phyloP scores from a whole-genome alignment of 2,329 filamentous ascomycete species.

The Biscogniauxia mediterranea region DNA sequence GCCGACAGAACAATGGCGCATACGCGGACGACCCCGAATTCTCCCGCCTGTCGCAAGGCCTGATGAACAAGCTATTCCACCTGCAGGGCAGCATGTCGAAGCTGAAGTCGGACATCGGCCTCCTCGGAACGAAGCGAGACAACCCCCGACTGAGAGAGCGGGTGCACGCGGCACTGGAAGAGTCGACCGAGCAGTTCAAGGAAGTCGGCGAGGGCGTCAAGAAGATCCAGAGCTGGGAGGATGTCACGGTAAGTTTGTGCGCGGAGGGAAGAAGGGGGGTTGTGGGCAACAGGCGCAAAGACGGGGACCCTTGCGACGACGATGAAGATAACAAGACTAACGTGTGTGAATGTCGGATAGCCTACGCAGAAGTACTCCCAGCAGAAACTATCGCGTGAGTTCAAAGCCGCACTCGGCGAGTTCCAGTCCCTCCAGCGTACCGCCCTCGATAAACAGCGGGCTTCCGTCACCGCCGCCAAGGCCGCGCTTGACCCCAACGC shows the following conservation, averaged over 20 bases:
- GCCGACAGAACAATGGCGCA: constrained; percentile 40
- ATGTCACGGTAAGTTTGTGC: constrained; percentile 63
- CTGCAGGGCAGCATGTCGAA: constrained; percentile 86
- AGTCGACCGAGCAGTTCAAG: constrained; percentile 83
- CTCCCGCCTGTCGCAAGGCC: constrained; percentile 73
- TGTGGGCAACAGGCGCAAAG: background rate
- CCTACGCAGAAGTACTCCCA: constrained; percentile 96
- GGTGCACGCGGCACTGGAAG: constrained; percentile 82
- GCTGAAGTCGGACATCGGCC: constrained; percentile 77
- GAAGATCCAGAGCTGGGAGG: constrained; percentile 83
- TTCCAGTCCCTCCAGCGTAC: constrained; percentile 90
- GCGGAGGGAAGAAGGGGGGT: background rate
- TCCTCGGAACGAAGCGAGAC: constrained; percentile 87
- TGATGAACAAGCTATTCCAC: constrained; percentile 86
- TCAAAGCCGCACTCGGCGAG: constrained; percentile 82
- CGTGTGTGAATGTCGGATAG: constrained; percentile 41
- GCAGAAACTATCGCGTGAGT: constrained; percentile 90
- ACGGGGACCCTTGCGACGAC: background rate
- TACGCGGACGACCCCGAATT: constrained; percentile 95
- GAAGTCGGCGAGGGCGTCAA: constrained; percentile 92
- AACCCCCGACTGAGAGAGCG: constrained; percentile 87
- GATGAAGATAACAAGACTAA: background rate
- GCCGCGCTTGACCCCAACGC: constrained; percentile 67
- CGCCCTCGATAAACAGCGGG: constrained; percentile 89
- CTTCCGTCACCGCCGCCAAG: constrained; percentile 78